Evolutionary conservation across 345 rosid genomes (phyloP).

Genomic region (Anacardium occidentale): DNA sequence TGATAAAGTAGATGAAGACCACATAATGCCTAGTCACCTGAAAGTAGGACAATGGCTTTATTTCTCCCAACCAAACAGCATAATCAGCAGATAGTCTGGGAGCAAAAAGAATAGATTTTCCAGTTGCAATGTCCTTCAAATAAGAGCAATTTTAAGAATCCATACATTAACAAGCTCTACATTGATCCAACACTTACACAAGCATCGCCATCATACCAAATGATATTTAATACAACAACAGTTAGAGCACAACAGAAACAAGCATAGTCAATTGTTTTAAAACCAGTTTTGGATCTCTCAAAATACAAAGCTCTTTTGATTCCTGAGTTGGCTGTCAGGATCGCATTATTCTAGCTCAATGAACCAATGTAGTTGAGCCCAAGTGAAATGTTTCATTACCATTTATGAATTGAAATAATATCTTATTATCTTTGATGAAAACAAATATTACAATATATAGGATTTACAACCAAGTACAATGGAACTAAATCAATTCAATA

Average conservation of each 20-base stretch:
- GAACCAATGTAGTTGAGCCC: neutral
- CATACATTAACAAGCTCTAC: neutral
- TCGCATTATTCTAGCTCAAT: neutral
- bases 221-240: too few relatives aligned
- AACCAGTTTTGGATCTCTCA: neutral
- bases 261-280: neutral
- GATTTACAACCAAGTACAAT: too few relatives aligned
- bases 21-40: slow-evolving; percentile 42
- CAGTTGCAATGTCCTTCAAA: slow-evolving; percentile 72
- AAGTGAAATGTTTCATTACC: neutral
- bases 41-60: slow-evolving; percentile 59
- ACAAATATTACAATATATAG: too few relatives aligned
- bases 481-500: too few relatives aligned
- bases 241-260: neutral
- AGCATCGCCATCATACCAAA: too few relatives aligned
- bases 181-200: neutral
- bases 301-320: neutral
- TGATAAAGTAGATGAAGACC: slow-evolving; percentile 11
- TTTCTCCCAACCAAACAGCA: slow-evolving; percentile 93
- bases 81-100: slow-evolving; percentile 80
- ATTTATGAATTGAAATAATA: too few relatives aligned
- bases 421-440: too few relatives aligned
- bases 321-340: neutral
- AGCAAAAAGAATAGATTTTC: slow-evolving; percentile 74
- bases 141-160: slow-evolving; percentile 6